These are phyloP conservation scores for Phytophthora boehmeriae DNA, from an alignment of 352 stramenopile species.

Conservation along the genomic window DNA sequence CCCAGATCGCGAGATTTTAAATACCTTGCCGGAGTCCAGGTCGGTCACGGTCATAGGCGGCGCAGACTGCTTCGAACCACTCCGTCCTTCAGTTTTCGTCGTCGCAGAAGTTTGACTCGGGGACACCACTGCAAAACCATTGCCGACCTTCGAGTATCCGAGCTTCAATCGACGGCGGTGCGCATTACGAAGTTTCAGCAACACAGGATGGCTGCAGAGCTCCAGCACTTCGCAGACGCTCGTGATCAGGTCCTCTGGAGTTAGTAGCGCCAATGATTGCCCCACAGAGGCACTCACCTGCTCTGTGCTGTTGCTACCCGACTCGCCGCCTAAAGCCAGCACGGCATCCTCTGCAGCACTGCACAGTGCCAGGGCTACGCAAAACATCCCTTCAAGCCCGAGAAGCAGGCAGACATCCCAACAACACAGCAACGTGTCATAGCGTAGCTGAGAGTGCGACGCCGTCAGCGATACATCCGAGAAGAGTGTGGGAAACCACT, in stretches of 20 bases:
- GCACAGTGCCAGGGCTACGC: constrained; percentile 71
- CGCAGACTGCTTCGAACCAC: constrained; percentile 7
- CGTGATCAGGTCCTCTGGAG: constrained; percentile 67
- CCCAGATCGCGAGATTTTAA: constrained; percentile 66
- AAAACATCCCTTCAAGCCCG: constrained; percentile 83
- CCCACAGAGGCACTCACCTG: constrained; percentile 71
- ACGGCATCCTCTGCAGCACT: constrained; percentile 66
- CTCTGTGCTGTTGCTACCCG: constrained; percentile 52
- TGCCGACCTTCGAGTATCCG: constrained; percentile 40
- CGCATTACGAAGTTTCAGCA: constrained; percentile 80
- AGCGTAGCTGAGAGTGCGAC: constrained; percentile 73
- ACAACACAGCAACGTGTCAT: constrained; percentile 74
- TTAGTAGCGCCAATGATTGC: constrained; percentile 49
- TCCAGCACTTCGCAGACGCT: constrained; percentile 85
- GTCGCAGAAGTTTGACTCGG: constrained; percentile 4
- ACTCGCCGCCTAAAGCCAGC: constrained; percentile 33
- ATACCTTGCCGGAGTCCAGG: constrained; percentile 74
- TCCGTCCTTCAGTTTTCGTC: background rate
- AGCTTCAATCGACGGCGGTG: constrained; percentile 70
- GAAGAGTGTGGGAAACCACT: constrained; percentile 89
- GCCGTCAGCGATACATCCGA: constrained; percentile 82
- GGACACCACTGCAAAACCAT: constrained; percentile 20
- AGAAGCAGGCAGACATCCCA: constrained; percentile 86
- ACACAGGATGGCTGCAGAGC: constrained; percentile 70
- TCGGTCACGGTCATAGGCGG: constrained; percentile 67